phyloP scores from a whole-genome alignment of 768 basidiomycete genomes.

The Pleurotus platypus region DNA sequence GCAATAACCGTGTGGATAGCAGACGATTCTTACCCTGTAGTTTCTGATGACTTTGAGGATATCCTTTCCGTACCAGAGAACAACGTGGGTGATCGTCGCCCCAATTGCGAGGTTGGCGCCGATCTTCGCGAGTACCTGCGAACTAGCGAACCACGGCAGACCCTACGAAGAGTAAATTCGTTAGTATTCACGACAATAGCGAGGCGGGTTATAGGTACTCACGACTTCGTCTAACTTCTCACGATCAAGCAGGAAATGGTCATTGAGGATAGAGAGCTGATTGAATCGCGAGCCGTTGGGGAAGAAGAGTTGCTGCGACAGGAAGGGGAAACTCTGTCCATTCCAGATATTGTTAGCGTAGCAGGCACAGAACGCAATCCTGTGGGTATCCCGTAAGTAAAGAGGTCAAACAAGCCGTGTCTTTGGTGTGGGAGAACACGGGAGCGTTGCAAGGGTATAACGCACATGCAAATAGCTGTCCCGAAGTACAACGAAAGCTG shows the following conservation, averaged over 20 bases:
- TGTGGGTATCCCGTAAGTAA: slow-evolving; percentile 10
- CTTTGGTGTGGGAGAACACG: slow-evolving; percentile 3
- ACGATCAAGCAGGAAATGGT: slow-evolving; percentile 44
- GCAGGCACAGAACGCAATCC: slow-evolving; percentile 40
- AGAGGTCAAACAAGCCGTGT: neutral
- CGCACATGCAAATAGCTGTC: slow-evolving; percentile 49
- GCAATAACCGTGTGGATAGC: neutral
- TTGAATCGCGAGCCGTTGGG: slow-evolving; percentile 46
- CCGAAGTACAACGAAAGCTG: slow-evolving; percentile 50
- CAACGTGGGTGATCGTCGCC: slow-evolving; percentile 47
- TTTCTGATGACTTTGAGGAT: slow-evolving; percentile 37
- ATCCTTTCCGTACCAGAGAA: slow-evolving; percentile 52
- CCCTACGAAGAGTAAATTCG: slow-evolving; percentile 17
- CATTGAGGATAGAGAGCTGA: slow-evolving; percentile 49
- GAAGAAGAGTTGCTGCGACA: slow-evolving; percentile 37
- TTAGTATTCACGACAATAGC: no score
- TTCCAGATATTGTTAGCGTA: slow-evolving; percentile 53
- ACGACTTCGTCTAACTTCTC: slow-evolving; percentile 43
- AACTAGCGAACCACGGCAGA: slow-evolving; percentile 43
- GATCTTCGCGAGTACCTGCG: slow-evolving; percentile 39
- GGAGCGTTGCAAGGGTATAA: neutral
- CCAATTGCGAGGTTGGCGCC: slow-evolving; percentile 35
- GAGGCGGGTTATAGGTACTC: slow-evolving; percentile 5
- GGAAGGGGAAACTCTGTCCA: slow-evolving; percentile 57
- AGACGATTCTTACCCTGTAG: slow-evolving; percentile 28